A percentile compares a stretch with the other conserved stretches of the same genome.
Conservation (phyloP, 2,329 filamentous ascomycete species). For the Claviceps quebecensis region DNA sequence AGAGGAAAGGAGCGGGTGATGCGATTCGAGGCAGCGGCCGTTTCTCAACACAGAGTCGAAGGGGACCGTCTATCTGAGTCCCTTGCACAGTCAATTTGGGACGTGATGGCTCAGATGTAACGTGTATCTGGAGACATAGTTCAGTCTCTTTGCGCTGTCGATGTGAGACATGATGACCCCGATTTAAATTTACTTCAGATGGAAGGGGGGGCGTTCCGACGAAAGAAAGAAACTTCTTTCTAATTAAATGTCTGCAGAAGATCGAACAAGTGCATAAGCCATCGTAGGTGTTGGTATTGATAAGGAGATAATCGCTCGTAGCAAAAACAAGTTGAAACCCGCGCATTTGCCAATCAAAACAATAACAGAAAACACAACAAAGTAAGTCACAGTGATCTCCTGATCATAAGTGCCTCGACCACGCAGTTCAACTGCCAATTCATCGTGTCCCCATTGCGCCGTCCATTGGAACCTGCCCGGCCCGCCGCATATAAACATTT, state of each 20-base stretch:
- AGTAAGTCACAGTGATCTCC: background rate
- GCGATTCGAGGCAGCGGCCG: too few relatives aligned
- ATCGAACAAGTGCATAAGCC: background rate
- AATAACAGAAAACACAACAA: background rate
- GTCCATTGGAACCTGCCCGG: background rate
- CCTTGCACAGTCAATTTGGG: too few relatives aligned
- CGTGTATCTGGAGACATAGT: too few relatives aligned
- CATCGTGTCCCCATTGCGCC: background rate
- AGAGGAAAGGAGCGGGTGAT: too few relatives aligned
- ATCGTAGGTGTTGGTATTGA: background rate
- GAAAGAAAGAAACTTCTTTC: background rate
- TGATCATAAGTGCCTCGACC: background rate
- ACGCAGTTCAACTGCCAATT: background rate
- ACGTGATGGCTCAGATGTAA: too few relatives aligned
- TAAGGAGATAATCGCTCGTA: background rate
- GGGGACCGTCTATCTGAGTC: too few relatives aligned
- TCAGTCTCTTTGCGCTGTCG: conserved; percentile 3
- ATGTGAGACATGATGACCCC: background rate
- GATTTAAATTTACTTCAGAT: background rate
- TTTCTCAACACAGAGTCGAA: too few relatives aligned
- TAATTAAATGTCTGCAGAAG: background rate
- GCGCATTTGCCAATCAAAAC: background rate
- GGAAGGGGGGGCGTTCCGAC: background rate
- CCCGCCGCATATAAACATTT: background rate
- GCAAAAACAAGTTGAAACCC: background rate